Evolutionary conservation across 2,329 filamentous ascomycete genomes (phyloP).

Genomic region (Sporothrix schenckii): DNA sequence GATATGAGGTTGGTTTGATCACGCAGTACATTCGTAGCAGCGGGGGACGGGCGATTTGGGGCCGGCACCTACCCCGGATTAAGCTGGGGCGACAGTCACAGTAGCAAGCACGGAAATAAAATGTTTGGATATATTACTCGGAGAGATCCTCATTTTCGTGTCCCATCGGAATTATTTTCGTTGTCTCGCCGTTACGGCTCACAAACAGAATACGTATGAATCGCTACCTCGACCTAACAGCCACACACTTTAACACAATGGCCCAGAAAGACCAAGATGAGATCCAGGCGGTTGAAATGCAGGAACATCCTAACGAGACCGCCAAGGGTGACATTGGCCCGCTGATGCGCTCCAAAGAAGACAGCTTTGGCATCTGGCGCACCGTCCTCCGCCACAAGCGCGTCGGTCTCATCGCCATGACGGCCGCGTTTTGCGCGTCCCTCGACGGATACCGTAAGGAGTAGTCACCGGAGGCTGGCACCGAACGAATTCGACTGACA

Average conservation of each 20-base stretch:
- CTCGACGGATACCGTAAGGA: conserved; percentile 48
- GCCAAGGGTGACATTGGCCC: conserved; percentile 21
- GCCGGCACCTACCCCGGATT: neutral
- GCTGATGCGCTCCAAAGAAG: conserved; percentile 45
- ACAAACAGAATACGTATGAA: too few species aligned
- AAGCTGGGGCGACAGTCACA: too few species aligned
- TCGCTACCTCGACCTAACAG: too few species aligned
- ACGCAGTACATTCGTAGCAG: neutral
- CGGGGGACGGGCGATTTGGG: neutral
- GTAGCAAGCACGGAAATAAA: too few species aligned
- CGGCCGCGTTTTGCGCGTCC: conserved; percentile 48
- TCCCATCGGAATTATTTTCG: too few species aligned
- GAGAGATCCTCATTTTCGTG: too few species aligned
- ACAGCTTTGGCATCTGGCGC: conserved; percentile 48
- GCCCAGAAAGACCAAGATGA: neutral
- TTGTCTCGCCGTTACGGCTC: too few species aligned
- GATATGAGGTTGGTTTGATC: conserved; percentile 13
- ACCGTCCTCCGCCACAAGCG: conserved; percentile 44
- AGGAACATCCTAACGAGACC: conserved; percentile 12
- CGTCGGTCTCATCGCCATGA: conserved; percentile 46
- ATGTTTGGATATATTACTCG: too few species aligned
- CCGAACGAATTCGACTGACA: neutral
- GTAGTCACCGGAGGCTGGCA: neutral
- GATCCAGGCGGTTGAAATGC: conserved; percentile 25
- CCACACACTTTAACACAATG: neutral